Evolutionary conservation across 768 basidiomycete species (phyloP), one percentile per base, ranked within the genome.

Genomic region (Macrolepiota fuliginosa): DNA sequence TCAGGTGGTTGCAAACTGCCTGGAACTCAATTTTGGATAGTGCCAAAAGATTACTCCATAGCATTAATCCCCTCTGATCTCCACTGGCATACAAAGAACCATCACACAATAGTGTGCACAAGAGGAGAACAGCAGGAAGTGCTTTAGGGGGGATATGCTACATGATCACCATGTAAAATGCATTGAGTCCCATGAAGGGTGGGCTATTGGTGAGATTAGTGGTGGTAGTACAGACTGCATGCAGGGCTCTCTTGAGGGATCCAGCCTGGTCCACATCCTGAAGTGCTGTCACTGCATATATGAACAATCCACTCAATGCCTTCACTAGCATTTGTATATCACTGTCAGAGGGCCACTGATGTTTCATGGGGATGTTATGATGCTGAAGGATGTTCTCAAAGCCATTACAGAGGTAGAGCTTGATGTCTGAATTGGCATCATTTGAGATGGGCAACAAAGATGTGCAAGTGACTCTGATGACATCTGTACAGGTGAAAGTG

Each of bases 231-330:
- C 49, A 32, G 7, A 50, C 47, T 17, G 17, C 32, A 15, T 29
- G 46, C 22, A 58, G 47, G 0, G 47, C 46, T 24, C 36, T 32
- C n/a, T 42, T 29, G n/a, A 63, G 56, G n/a, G 63, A 42, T 3
- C 2, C 40, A 13, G 40, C 13, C 3, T 13, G 62, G 22, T 65
- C 67, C 10, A 72, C 65, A 45, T 69, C 70, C 52, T 68, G 68
- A 51, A 70, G 54, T 4, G 69, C 67, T 0, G 70, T 70, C 17
- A 67, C 29, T 1, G 69, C 68, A 55, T 70, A 72, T 13, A 73
- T 68, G 45, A 73, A 73, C 10, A 71, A 62, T 1, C 71, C 66
- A 0, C 58, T 62, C 0, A 71, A 62, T 39, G 66, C 66, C 9
- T 62, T 25, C 3, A 73, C 67, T 11, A 67, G 61, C 6, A 11